A percentile compares a stretch with the other conserved stretches of the same genome.
phyloP scores from a whole-genome alignment of 1,139 yeast species.

The Pneumocystis wakefieldiae region DNA sequence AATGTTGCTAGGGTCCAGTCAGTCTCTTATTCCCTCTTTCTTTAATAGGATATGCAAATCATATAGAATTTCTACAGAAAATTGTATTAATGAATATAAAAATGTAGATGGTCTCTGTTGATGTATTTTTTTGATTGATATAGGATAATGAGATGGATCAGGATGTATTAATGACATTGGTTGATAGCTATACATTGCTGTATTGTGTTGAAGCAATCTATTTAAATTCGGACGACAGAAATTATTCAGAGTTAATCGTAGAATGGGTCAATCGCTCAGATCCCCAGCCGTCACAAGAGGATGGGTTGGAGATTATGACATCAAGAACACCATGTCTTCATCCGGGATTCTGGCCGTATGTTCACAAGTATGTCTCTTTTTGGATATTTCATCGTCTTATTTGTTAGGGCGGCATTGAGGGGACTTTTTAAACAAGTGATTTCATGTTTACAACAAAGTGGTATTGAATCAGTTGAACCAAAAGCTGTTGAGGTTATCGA shows the following conservation, averaged over 20 bases:
- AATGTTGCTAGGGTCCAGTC: neutral
- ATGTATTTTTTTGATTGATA: neutral
- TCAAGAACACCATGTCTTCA: slow-evolving; percentile 1
- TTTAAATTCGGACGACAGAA: neutral
- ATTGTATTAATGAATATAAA: neutral
- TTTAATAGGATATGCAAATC: neutral
- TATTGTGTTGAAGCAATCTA: neutral
- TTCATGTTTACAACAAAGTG: neutral
- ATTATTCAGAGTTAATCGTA: neutral
- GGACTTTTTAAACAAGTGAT: neutral
- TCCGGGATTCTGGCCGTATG: slow-evolving; percentile 1
- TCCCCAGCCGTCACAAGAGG: neutral
- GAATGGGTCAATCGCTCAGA: neutral
- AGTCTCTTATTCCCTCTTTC: neutral
- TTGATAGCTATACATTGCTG: neutral
- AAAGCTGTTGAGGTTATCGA: neutral
- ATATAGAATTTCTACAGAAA: neutral
- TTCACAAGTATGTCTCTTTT: neutral
- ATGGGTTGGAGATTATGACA: neutral
- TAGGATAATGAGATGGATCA: neutral
- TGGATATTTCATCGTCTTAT: neutral
- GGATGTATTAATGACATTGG: slow-evolving; percentile 1
- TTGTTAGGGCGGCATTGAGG: neutral
- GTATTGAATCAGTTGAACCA: neutral
- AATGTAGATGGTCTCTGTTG: neutral